A percentile compares a stretch with the other conserved stretches of the same genome.
phyloP scores from a whole-genome alignment of 805 yeast species.

The Tetrapisispora nanseiensis region DNA sequence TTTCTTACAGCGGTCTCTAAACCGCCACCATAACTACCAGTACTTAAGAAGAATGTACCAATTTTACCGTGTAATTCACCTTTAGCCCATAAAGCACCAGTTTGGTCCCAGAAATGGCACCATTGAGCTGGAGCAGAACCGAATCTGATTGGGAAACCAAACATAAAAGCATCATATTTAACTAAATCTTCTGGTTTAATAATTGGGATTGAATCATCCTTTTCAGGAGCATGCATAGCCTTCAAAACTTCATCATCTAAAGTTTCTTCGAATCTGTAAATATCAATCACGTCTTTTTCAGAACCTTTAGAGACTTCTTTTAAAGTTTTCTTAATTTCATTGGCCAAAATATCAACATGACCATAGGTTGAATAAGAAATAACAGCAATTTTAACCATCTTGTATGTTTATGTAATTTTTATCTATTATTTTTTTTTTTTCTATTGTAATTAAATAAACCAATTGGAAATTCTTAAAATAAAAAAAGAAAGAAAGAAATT shows the following conservation, averaged over 20 bases:
- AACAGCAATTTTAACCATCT: slow-evolving; percentile 35
- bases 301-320: slow-evolving; percentile 36
- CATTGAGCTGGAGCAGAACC: slow-evolving; percentile 73
- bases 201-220: slow-evolving; percentile 42
- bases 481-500: no score
- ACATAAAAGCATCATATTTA: slow-evolving; percentile 61
- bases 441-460: background rate
- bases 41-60: slow-evolving; percentile 61
- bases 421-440: background rate
- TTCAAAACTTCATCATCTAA: slow-evolving; percentile 48
- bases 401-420: background rate
- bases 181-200: slow-evolving; percentile 48
- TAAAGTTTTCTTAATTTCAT: slow-evolving; percentile 57
- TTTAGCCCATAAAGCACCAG: slow-evolving; percentile 67
- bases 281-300: slow-evolving; percentile 58
- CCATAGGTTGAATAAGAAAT: slow-evolving; percentile 70
- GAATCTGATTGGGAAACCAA: slow-evolving; percentile 74
- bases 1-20: slow-evolving; percentile 62
- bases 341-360: slow-evolving; percentile 62
- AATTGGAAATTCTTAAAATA: background rate
- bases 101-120: slow-evolving; percentile 64
- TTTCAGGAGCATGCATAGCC: slow-evolving; percentile 56
- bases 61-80: slow-evolving; percentile 66
- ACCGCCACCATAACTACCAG: slow-evolving; percentile 71
- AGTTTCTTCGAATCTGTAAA: slow-evolving; percentile 73